Conservation (phyloP, 352 stramenopile genomes). For the Globisporangium solare region DNA sequence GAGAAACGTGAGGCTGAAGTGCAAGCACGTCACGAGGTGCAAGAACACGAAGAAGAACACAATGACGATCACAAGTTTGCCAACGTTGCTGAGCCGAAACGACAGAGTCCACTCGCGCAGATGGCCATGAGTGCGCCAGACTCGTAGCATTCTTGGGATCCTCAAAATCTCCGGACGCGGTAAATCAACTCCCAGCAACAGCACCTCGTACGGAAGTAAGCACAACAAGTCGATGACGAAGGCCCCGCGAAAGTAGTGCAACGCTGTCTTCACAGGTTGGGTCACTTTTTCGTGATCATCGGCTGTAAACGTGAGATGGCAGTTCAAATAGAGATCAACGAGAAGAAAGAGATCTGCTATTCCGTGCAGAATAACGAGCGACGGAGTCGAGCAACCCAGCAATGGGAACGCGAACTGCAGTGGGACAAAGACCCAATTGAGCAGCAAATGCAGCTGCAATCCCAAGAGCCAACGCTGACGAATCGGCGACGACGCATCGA, state of each 20-base stretch:
- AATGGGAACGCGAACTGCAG: conserved; percentile 36
- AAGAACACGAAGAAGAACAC: conserved; percentile 20
- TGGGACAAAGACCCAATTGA: conserved; percentile 36
- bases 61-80: conserved; percentile 9
- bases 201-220: conserved; percentile 33
- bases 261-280: conserved; percentile 18
- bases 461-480: conserved; percentile 29
- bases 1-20: conserved; percentile 27
- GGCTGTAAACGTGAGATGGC: conserved; percentile 29
- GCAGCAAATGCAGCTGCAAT: conserved; percentile 33
- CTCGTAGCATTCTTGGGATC: conserved; percentile 6
- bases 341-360: conserved; percentile 31
- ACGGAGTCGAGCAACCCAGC: conserved; percentile 15
- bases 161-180: conserved; percentile 1
- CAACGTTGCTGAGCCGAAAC: conserved; percentile 13
- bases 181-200: conserved; percentile 11
- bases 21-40: conserved; percentile 26
- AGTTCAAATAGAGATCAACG: conserved; percentile 44
- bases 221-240: conserved; percentile 37
- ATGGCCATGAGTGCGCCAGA: conserved; percentile 31
- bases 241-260: conserved; percentile 19
- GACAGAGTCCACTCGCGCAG: conserved; percentile 28
- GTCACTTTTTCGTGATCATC: conserved; percentile 26
- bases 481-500: conserved; percentile 1
- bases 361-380: conserved; percentile 18